Evolutionary conservation across 2,329 filamentous ascomycete species (phyloP).

Genomic region (Fusarium verrucosum): DNA sequence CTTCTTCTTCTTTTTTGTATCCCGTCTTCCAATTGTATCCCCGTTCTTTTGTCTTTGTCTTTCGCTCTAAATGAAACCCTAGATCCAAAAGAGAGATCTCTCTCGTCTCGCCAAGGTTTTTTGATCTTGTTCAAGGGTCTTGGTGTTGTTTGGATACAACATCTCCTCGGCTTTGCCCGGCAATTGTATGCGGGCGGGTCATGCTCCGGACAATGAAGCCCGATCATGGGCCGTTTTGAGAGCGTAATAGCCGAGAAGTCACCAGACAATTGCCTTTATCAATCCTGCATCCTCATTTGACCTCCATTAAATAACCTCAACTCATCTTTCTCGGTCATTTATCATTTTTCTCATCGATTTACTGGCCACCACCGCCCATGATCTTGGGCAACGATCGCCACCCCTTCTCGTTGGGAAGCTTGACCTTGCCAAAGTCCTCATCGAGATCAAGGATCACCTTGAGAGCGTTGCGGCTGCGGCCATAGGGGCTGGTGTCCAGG

Average conservation of each 20-base stretch:
- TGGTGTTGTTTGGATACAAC: background rate
- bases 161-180: constrained; percentile 29
- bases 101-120: background rate
- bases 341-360: constrained; percentile 13
- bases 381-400: constrained; percentile 64
- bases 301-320: constrained; percentile 6
- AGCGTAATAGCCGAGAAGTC: constrained; percentile 39
- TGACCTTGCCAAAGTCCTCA: constrained; percentile 85
- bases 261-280: constrained; percentile 26
- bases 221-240: constrained; percentile 15
- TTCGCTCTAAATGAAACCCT: constrained; percentile 22
- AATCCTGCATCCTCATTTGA: constrained; percentile 15
- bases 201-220: constrained; percentile 30
- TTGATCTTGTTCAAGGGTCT: background rate
- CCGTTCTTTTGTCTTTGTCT: constrained; percentile 18
- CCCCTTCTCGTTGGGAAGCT: constrained; percentile 63
- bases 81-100: constrained; percentile 15
- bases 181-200: constrained; percentile 28
- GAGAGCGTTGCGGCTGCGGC: constrained; percentile 83
- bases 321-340: constrained; percentile 2
- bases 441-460: constrained; percentile 97
- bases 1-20: constrained; percentile 22
- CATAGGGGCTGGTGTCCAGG: constrained; percentile 59
- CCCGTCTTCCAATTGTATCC: constrained; percentile 17
- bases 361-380: constrained; percentile 55